Evolutionary conservation across 495 filamentous ascomycete genomes (phyloP).

Genomic region (Beverwykella pulmonaria): DNA sequence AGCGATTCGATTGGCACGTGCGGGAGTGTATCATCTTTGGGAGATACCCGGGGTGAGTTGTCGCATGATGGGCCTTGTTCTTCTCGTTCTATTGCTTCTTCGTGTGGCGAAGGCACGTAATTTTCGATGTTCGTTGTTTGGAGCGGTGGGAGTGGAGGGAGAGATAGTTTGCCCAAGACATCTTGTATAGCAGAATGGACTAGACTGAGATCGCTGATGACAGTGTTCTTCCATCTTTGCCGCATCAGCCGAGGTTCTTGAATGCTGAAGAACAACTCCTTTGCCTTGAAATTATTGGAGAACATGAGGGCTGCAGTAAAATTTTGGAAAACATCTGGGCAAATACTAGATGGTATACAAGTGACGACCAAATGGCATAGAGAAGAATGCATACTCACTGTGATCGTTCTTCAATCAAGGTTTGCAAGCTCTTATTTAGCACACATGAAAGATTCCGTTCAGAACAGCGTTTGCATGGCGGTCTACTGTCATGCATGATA

Average conservation of each 20-base stretch:
- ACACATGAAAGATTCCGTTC: slow-evolving; percentile 57
- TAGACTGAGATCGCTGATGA: slow-evolving; percentile 32
- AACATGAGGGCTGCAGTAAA: background rate
- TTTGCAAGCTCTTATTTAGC: slow-evolving; percentile 61
- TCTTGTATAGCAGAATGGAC: slow-evolving; percentile 35
- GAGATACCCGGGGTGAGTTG: slow-evolving; percentile 29
- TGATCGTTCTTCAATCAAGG: slow-evolving; percentile 51
- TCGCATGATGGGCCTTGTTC: slow-evolving; percentile 42
- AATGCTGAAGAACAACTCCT: background rate
- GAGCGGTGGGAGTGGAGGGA: slow-evolving; percentile 38
- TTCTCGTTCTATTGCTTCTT: slow-evolving; percentile 40
- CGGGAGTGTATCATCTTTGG: slow-evolving; percentile 39
- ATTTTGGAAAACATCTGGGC: too few species aligned
- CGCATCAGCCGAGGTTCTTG: slow-evolving; percentile 26
- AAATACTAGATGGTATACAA: too few species aligned
- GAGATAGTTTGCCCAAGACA: slow-evolving; percentile 29
- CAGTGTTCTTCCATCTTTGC: slow-evolving; percentile 43
- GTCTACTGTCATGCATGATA: slow-evolving; percentile 53
- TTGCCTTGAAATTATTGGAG: too few species aligned
- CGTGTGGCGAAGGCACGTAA: slow-evolving; percentile 18
- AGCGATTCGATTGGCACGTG: slow-evolving; percentile 50
- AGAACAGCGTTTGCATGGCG: slow-evolving; percentile 54
- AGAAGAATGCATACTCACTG: slow-evolving; percentile 10
- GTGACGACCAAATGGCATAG: too few species aligned
- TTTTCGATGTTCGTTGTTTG: slow-evolving; percentile 24